Evolutionary conservation across 177 flowering plant genomes (phyloP), one percentile per base, ranked within the genome.

Genomic region (Vitis hybrid): DNA sequence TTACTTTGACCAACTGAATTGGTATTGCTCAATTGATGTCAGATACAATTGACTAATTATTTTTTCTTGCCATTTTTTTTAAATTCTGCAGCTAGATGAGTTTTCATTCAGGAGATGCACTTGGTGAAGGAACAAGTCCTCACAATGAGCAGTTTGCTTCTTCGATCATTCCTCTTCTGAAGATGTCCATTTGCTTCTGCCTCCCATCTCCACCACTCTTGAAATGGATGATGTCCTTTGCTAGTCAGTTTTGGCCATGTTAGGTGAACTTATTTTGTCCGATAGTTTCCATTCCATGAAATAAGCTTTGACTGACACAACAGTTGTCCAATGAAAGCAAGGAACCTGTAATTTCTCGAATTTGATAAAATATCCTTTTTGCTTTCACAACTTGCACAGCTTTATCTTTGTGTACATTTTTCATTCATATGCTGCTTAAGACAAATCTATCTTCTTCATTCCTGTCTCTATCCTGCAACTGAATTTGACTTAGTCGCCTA

Each of bases 201-300:
- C 26, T 26, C 14, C 5, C 12, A 29, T 16, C 18, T 12, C 64
- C 21, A 15, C 64, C 62, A 2, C 62, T 60, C 19, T 14, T 10
- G 62, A 8, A 7, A 22, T 13, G 31, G 33, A 5, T 9, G 11
- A 10, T 9, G 21, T 19, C 45, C 9, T 26, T 60, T 26, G 62
- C 62, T 10, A 60, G 60, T 26, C 62, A 60, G 10, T 29, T 60
- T 60, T 60, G 60, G 62, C 29, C 9, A 60, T 22, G 62, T 29
- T 22, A 22, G 13, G 15, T 22, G 62, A n/a, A 19, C 12, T 59
- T 60, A 29, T 10, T 12, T 10, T 9, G n/a, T 22, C 26, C 1
- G 8, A 22, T 11, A 18, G 14, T 12, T 33, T 22, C 3, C 29
- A 12, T 60, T 14, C 12, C 16, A 16, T 19, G 33, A 22, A 60